Evolutionary conservation across 768 basidiomycete genomes (phyloP), one percentile per base, ranked within the genome.

Genomic region (Kwoniella bestiolae): DNA sequence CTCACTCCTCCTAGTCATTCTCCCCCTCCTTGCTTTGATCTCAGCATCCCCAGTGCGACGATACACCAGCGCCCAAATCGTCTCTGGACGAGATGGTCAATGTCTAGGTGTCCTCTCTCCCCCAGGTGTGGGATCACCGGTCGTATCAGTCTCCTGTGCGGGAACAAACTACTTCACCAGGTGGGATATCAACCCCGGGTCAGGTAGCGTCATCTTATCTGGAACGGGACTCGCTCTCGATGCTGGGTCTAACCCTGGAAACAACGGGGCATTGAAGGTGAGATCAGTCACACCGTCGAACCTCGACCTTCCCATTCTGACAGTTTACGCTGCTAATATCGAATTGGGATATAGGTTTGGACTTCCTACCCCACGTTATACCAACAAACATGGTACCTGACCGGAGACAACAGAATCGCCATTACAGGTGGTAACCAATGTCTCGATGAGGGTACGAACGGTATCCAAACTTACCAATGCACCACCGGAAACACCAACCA

Each of bases 401-500:
- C 67, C 16, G 64, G 47, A 14, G 75, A 77, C 29, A 53, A 60
- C 50, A 47, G 64, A 45, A 65, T 65, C 21, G 64, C 64, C 25
- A 65, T 60, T 25, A 73, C 70, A 0, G 72, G 72, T 32, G 75
- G 74, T n/a, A 69, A 67, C 55, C 71, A 72, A 56, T 77, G 75
- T 56, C 58, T 71, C 8, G 69, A 71, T 58, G 59, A 68, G 44
- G 67, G 67, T 32, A 35, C 50, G 21, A 55, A 32, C 29, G 66
- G 63, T 32, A 57, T 65, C 9, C 76, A 79, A 65, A 77, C 76
- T 2, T 77, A 77, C 66, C 74, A 78, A 63, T 80, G 80, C 60
- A 75, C 75, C 5, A 71, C 75, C 23, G 67, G 71, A 23, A 78
- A 75, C 67, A 78, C 72, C 63, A 78, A 81, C 60, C 80, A 81